Evolutionary conservation across 257 asterid genomes (phyloP).

Genomic region (Knoxia roxburghii): DNA sequence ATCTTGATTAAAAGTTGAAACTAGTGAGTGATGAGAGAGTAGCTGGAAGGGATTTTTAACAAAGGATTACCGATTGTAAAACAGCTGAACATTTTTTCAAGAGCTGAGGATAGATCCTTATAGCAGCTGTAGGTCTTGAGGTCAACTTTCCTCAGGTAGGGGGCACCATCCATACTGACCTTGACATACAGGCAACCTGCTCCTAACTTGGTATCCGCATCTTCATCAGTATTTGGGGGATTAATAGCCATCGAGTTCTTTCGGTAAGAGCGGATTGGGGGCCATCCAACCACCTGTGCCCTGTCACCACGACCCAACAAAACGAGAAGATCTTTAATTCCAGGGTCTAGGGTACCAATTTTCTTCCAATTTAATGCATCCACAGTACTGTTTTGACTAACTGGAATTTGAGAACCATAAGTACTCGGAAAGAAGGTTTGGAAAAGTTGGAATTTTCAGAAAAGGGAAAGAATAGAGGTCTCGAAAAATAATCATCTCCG

Average conservation of each 20-base stretch:
- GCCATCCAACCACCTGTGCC: conserved; percentile 97
- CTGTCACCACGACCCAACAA: conserved; percentile 28
- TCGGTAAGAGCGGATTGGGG: conserved; percentile 75
- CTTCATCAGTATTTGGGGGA: conserved; percentile 33
- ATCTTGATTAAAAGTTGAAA: not conserved
- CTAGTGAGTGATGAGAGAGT: not conserved
- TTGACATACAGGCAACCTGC: conserved; percentile 38
- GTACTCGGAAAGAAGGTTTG: not conserved
- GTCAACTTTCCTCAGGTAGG: conserved; percentile 45
- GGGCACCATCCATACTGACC: conserved; percentile 50
- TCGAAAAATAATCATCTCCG: not conserved
- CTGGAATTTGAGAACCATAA: not conserved
- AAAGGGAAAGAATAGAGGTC: conserved; percentile 1
- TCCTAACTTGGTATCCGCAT: conserved; percentile 25
- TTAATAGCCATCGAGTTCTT: conserved; percentile 55
- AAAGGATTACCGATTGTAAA: conserved; percentile 31
- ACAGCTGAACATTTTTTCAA: conserved; percentile 40
- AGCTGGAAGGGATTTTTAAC: not conserved
- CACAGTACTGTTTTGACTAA: not conserved
- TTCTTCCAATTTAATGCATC: conserved; percentile 3
- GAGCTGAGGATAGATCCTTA: conserved; percentile 34
- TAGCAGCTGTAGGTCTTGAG: conserved; percentile 33
- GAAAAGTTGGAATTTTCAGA: not conserved
- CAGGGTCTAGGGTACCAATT: not conserved
- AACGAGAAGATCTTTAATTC: not conserved